Evolutionary conservation across 441 rosid genomes (phyloP).

Genomic region (Corymbia calophylla): DNA sequence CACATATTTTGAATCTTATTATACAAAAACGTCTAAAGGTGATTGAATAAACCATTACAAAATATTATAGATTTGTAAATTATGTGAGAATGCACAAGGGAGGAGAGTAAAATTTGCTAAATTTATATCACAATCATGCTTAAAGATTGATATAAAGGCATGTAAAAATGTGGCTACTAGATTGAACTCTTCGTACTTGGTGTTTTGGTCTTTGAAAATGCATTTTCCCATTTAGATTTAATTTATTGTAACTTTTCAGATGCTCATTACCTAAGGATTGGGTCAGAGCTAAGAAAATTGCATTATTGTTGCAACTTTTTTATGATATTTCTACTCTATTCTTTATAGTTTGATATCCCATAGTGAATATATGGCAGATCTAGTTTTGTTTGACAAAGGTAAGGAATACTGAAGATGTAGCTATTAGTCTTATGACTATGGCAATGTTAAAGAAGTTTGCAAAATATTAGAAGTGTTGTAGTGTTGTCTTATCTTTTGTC

Average conservation of each 20-base stretch:
- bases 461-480: too few relatives aligned
- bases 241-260: too few relatives aligned
- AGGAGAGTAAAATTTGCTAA: neutral
- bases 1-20: neutral
- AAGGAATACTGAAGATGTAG: neutral
- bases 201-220: neutral
- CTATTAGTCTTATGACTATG: neutral
- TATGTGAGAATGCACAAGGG: neutral
- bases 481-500: rapidly evolving
- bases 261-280: neutral
- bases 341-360: neutral
- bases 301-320: neutral
- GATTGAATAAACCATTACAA: too few relatives aligned
- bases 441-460: neutral
- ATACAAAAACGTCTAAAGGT: too few relatives aligned
- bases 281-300: neutral
- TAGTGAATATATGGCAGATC: rapidly evolving
- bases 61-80: too few relatives aligned
- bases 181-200: too few relatives aligned
- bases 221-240: neutral
- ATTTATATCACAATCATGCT: neutral
- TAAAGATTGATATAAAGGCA: too few relatives aligned
- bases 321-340: neutral
- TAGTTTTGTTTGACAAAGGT: neutral
- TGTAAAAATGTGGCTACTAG: too few relatives aligned